Evolutionary conservation across 2,329 filamentous ascomycete genomes (phyloP).

Genomic region (Verticillium nonalfalfae): DNA sequence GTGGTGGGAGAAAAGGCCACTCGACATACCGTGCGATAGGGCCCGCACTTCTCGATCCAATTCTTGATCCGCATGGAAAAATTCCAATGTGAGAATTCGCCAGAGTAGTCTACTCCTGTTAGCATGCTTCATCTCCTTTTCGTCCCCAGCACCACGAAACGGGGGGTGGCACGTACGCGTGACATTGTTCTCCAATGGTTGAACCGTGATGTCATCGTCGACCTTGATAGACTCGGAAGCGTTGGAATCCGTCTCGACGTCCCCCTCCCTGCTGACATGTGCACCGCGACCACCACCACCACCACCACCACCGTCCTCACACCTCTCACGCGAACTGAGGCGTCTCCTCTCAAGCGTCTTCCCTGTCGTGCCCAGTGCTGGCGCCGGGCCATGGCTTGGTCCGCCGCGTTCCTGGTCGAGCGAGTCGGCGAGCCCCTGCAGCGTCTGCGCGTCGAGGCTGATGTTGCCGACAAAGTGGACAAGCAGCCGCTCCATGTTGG

Average conservation of each 20-base stretch:
- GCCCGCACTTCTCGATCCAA: constrained; percentile 34
- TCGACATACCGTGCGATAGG: constrained; percentile 8
- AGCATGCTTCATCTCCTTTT: background rate
- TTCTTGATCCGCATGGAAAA: constrained; percentile 44
- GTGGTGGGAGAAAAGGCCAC: background rate
- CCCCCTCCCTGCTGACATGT: background rate
- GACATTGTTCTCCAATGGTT: constrained; percentile 31
- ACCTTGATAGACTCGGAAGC: constrained; percentile 7
- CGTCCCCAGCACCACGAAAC: constrained; percentile 5
- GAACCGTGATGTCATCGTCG: constrained; percentile 27
- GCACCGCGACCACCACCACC: background rate
- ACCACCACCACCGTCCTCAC: background rate
- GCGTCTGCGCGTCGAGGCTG: constrained; percentile 30
- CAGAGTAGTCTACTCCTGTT: constrained; percentile 36
- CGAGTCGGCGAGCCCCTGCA: constrained; percentile 34
- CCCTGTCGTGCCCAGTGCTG: background rate
- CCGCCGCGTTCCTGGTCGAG: constrained; percentile 24
- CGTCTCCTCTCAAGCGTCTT: background rate
- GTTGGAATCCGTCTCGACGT: background rate
- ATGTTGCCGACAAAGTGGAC: constrained; percentile 38
- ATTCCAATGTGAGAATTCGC: constrained; percentile 47
- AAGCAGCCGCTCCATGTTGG: constrained; percentile 39
- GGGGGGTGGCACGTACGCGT: constrained; percentile 30
- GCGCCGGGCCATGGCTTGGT: background rate
- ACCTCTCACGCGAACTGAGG: background rate